phyloP scores from a whole-genome alignment of 345 rosid genomes.

The Eutrema japonicum region DNA sequence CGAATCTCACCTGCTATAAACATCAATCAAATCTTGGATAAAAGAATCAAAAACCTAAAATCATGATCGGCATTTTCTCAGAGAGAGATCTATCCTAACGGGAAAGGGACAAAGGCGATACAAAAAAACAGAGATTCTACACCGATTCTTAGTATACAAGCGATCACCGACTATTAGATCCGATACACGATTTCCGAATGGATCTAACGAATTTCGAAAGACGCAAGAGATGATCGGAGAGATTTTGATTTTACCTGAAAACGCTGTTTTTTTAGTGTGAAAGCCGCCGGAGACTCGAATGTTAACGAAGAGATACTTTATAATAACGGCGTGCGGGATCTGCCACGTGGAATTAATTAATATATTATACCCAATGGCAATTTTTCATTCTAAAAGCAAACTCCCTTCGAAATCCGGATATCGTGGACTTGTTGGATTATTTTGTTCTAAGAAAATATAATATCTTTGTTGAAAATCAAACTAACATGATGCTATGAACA shows the following conservation, averaged over 20 bases:
- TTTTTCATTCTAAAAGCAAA: neutral
- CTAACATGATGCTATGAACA: neutral
- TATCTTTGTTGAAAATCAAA: neutral
- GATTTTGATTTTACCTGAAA: constrained; percentile 27
- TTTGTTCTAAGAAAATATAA: neutral
- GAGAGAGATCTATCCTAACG: neutral
- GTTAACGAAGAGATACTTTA: constrained; percentile 20
- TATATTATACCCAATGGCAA: constrained; percentile 6
- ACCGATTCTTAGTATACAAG: neutral
- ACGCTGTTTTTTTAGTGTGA: constrained; percentile 27
- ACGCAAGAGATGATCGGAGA: constrained; percentile 33
- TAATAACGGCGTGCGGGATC: constrained; percentile 17
- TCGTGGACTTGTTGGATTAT: constrained; percentile 17
- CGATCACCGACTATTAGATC: neutral
- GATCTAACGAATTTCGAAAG: constrained; percentile 17
- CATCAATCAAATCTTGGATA: constrained; percentile 16
- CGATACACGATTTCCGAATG: neutral
- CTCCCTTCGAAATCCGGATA: constrained; percentile 29
- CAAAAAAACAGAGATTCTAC: neutral
- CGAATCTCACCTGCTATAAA: constrained; percentile 19
- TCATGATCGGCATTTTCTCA: neutral
- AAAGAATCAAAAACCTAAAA: neutral
- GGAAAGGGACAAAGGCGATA: constrained; percentile 1
- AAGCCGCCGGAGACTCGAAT: constrained; percentile 38
- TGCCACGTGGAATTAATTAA: constrained; percentile 31